Evolutionary conservation across 768 basidiomycete species (phyloP).

Genomic region (Mycena metata): DNA sequence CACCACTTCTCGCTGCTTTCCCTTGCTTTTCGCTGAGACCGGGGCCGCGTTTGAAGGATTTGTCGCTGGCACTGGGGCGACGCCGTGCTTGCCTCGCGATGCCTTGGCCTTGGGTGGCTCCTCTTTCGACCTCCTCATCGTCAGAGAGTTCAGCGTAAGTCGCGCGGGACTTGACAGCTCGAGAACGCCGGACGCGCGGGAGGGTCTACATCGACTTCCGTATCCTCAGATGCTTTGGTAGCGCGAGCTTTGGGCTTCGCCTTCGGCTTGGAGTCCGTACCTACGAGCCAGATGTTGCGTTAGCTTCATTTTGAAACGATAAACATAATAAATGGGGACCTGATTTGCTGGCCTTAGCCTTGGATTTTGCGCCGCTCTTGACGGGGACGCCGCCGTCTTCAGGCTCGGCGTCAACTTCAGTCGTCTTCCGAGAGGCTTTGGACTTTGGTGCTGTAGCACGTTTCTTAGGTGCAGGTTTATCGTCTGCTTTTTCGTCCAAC

Average conservation of each 20-base stretch:
- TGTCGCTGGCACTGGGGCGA: not conserved
- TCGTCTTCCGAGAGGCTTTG: constrained; percentile 7
- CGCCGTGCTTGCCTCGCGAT: not conserved
- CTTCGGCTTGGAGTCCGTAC: constrained; percentile 3
- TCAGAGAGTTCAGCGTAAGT: constrained; percentile 34
- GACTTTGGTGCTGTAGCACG: not conserved
- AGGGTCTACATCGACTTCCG: not conserved
- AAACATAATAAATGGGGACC: not conserved
- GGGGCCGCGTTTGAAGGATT: not conserved
- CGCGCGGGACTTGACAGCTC: constrained; percentile 22
- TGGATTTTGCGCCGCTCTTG: constrained; percentile 8
- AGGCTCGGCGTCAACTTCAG: not conserved
- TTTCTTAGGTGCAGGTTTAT: constrained; percentile 13
- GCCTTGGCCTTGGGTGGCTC: constrained; percentile 1
- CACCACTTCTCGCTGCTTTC: constrained; percentile 13
- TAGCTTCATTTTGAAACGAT: not conserved
- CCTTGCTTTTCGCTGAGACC: constrained; percentile 6
- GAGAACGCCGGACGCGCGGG: constrained; percentile 20
- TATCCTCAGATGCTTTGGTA: not conserved
- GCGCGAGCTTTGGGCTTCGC: constrained; percentile 16
- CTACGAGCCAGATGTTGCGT: not conserved
- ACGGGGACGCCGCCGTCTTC: not conserved
- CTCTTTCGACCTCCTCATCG: constrained; percentile 21
- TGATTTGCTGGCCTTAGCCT: not conserved
- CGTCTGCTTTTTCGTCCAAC: not conserved